These are phyloP conservation scores for Exidia glandulosa DNA, from an alignment of 768 basidiomycete genomes.

Conservation along the genomic window DNA sequence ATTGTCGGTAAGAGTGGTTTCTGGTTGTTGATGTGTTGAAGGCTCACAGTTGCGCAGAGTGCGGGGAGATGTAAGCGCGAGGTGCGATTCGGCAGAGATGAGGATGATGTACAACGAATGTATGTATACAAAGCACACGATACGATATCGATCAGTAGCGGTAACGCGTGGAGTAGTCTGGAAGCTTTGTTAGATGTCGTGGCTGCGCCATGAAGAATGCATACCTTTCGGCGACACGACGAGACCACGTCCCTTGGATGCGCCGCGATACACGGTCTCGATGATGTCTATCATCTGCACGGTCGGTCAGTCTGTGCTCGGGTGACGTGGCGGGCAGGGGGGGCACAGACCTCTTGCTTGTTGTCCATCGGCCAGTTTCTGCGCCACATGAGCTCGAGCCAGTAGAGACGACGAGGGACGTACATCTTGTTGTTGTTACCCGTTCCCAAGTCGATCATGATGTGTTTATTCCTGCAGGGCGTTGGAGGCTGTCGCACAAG, in stretches of 20 bases:
- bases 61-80: slow-evolving; percentile 15
- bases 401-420: slow-evolving; percentile 19
- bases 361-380: slow-evolving; percentile 98
- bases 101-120: background rate
- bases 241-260: slow-evolving; percentile 93
- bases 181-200: background rate
- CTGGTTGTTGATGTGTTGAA: background rate
- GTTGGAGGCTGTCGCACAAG: background rate
- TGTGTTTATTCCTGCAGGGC: slow-evolving; percentile 78
- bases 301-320: background rate
- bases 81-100: too few relatives aligned
- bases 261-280: slow-evolving; percentile 96
- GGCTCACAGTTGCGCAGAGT: slow-evolving; percentile 8
- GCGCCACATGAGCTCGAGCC: background rate
- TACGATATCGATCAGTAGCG: slow-evolving; percentile 37
- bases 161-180: slow-evolving; percentile 78
- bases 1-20: slow-evolving; percentile 55
- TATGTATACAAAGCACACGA: background rate
- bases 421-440: slow-evolving; percentile 99
- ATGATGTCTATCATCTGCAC: slow-evolving; percentile 88
- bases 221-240: slow-evolving; percentile 93
- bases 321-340: background rate
- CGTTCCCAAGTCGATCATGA: slow-evolving; percentile 99
- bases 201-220: background rate
- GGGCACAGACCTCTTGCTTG: slow-evolving; percentile 75